Conservation (phyloP, 495 filamentous ascomycete species). For the Pseudoneurospora amorphoporcata region DNA sequence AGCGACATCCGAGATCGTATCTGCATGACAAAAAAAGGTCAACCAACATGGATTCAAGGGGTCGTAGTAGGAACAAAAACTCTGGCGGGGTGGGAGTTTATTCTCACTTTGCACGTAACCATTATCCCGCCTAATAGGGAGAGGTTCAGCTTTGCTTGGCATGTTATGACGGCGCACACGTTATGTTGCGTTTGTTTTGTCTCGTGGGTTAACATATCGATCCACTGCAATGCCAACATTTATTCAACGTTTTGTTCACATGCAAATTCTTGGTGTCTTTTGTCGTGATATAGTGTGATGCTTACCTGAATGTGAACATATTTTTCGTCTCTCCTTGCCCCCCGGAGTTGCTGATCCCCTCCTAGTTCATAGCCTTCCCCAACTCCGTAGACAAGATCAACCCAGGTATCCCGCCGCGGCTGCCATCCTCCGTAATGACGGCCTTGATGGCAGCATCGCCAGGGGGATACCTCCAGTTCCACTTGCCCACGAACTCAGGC, state of each 20-base stretch:
- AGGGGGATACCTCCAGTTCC: constrained; percentile 48
- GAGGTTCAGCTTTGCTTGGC: not conserved
- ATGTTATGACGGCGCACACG: not conserved
- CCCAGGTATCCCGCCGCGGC: constrained; percentile 46
- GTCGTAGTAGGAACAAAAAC: not conserved
- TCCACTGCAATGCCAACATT: not conserved
- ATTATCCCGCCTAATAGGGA: not conserved
- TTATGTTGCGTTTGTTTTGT: not conserved
- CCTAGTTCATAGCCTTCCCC: constrained; percentile 15
- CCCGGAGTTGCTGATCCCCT: not conserved
- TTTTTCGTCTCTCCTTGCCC: not conserved
- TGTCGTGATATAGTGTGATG: not conserved
- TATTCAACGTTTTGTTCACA: not conserved
- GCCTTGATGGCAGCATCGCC: constrained; percentile 10
- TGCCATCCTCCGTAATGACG: constrained; percentile 53
- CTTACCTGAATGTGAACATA: not conserved
- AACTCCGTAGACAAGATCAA: constrained; percentile 45
- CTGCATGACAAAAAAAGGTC: not conserved
- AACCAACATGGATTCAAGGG: not conserved
- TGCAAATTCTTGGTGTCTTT: not conserved
- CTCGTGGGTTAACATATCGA: not conserved
- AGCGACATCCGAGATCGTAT: not conserved
- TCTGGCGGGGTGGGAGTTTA: not conserved
- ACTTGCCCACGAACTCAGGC: constrained; percentile 49
- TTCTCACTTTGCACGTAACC: not conserved